Evolutionary conservation across 768 basidiomycete species (phyloP).

Genomic region (Pholiota molesta): DNA sequence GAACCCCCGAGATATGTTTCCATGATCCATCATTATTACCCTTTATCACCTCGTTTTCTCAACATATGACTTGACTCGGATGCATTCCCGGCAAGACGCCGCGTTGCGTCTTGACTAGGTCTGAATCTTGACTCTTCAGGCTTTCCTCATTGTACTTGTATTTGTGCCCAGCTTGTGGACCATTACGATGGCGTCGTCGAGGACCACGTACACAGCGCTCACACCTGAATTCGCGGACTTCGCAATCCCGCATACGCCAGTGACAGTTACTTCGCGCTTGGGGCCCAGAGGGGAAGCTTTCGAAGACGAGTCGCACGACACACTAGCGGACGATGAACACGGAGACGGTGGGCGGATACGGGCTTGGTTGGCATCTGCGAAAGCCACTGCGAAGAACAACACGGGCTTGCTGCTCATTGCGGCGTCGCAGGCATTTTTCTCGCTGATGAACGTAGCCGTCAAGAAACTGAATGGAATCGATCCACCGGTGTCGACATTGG

Average conservation of each 20-base stretch:
- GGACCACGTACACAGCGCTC: conserved; percentile 21
- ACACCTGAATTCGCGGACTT: conserved; percentile 24
- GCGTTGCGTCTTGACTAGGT: neutral
- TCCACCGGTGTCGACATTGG: conserved; percentile 57
- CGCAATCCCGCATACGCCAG: conserved; percentile 10
- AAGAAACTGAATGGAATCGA: conserved; percentile 63
- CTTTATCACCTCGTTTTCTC: neutral
- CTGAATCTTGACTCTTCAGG: neutral
- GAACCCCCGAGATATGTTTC: neutral
- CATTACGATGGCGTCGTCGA: conserved; percentile 7
- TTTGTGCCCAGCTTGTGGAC: neutral
- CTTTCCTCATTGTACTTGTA: neutral
- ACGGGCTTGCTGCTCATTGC: conserved; percentile 63
- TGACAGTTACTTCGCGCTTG: neutral
- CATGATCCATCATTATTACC: neutral
- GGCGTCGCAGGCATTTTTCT: conserved; percentile 59
- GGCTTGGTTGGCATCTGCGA: neutral
- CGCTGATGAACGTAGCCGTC: conserved; percentile 63
- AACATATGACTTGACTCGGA: neutral
- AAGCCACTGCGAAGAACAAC: conserved; percentile 38
- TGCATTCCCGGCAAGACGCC: neutral
- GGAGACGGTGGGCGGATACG: neutral
- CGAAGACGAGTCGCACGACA: conserved; percentile 3
- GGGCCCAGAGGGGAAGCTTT: neutral
- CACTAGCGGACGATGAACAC: neutral